Evolutionary conservation across 257 asterid genomes (phyloP).

Genomic region (Agastache rugosa): DNA sequence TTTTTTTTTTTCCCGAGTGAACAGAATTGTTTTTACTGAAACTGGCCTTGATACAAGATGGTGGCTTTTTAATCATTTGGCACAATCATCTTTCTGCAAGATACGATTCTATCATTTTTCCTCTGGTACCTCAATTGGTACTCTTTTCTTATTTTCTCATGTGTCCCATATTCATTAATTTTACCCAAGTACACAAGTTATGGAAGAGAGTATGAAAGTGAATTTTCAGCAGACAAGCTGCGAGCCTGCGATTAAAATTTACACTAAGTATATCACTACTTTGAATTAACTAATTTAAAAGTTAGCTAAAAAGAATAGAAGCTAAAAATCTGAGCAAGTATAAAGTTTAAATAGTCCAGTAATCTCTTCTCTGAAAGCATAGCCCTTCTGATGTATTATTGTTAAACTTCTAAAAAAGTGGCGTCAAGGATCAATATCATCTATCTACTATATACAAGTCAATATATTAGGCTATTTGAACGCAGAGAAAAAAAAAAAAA

Average conservation of each 20-base stretch:
- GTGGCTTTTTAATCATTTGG: neutral
- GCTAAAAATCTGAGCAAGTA: neutral
- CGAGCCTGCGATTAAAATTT: neutral
- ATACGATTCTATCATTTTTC: conserved; percentile 4
- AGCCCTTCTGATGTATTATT: neutral
- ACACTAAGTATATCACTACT: neutral
- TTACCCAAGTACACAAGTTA: neutral
- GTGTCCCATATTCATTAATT: neutral
- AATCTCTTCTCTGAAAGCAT: conserved; percentile 14
- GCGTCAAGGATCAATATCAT: neutral
- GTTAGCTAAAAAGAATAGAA: neutral
- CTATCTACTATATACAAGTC: conserved; percentile 3
- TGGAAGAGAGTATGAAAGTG: neutral
- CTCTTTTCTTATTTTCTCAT: conserved; percentile 1
- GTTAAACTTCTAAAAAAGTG: neutral
- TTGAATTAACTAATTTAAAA: neutral
- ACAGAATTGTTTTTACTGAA: neutral
- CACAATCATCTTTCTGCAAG: conserved; percentile 1
- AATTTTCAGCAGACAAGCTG: neutral
- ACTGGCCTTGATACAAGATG: neutral
- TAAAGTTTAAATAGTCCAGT: neutral
- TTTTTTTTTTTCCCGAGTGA: neutral
- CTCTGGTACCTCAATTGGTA: neutral
- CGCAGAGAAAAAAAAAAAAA: neutral
- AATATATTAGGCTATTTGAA: conserved; percentile 1